These are phyloP conservation scores for Nelumbo lutea DNA, from an alignment of 164 flowering plant species.

Conservation along the genomic window DNA sequence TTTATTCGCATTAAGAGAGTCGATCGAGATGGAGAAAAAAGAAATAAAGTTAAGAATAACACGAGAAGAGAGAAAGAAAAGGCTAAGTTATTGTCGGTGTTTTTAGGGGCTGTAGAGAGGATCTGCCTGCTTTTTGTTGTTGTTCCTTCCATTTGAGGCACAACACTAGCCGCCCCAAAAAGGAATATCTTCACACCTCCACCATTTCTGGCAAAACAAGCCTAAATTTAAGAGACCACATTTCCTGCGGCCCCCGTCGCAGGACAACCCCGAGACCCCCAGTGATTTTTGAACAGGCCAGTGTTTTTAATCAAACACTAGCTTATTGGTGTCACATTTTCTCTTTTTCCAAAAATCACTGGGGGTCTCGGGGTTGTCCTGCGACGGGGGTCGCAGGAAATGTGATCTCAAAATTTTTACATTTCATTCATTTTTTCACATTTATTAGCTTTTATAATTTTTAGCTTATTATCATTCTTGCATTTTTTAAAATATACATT, in stretches of 20 bases:
- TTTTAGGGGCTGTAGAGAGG: conserved; percentile 24
- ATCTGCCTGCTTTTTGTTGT: conserved; percentile 26
- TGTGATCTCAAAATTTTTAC: no score
- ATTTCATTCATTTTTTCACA: no score
- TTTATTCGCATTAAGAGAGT: not conserved
- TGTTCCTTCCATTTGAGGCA: conserved; percentile 40
- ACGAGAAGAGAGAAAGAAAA: conserved; percentile 11
- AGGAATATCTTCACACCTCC: conserved; percentile 23
- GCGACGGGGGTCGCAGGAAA: no score
- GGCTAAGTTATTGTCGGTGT: conserved; percentile 39
- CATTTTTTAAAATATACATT: no score
- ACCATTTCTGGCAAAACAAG: not conserved
- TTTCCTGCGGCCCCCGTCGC: not conserved
- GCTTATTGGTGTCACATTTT: not conserved
- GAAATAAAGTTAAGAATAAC: conserved; percentile 11
- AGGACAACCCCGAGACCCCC: no score
- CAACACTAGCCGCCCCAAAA: conserved; percentile 32
- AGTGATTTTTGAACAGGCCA: no score
- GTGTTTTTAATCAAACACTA: not conserved
- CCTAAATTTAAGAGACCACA: not conserved
- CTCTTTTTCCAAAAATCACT: not conserved
- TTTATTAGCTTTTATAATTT: no score
- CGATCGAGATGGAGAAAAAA: not conserved
- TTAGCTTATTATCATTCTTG: no score
- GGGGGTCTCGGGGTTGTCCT: no score